Conservation (phyloP, 139 green algal genomes). For the Picochlorum sp. region DNA sequence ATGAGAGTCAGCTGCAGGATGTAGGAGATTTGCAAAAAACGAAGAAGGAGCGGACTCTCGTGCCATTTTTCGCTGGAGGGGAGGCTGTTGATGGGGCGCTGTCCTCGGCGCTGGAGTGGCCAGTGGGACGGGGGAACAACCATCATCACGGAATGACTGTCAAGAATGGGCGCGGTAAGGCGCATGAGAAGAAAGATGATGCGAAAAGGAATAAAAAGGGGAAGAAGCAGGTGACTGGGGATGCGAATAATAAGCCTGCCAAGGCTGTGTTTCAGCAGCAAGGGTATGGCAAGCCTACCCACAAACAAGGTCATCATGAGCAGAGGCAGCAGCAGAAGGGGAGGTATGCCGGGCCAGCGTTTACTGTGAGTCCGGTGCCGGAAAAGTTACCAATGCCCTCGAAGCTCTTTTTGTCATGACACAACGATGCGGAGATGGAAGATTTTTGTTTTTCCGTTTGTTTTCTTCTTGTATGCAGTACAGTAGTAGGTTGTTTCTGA, state of each 20-base stretch:
- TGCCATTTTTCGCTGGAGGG: slow-evolving; percentile 25
- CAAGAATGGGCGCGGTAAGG: slow-evolving; percentile 10
- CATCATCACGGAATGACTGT: too few relatives aligned
- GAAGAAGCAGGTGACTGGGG: background rate
- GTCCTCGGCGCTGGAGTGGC: slow-evolving; percentile 1
- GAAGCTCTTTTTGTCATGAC: background rate
- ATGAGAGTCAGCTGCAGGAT: background rate
- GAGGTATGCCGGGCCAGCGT: slow-evolving; percentile 23
- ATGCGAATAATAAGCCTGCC: background rate
- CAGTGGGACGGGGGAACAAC: background rate
- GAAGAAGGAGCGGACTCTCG: slow-evolving; percentile 24
- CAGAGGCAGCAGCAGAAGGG: background rate
- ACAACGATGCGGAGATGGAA: background rate
- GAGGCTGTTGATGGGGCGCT: background rate
- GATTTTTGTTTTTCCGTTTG: slow-evolving; percentile 10
- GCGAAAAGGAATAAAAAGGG: background rate
- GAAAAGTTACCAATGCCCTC: slow-evolving; percentile 27
- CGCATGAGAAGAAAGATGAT: background rate
- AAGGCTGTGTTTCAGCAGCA: slow-evolving; percentile 4
- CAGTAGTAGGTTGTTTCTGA: too few relatives aligned
- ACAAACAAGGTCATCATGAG: background rate
- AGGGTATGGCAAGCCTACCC: background rate
- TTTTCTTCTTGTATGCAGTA: background rate
- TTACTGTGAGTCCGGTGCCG: slow-evolving; percentile 30
- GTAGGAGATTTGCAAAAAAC: background rate